These are phyloP conservation scores for Boletus huronensis DNA, from an alignment of 768 basidiomycete species.

Conservation along the genomic window DNA sequence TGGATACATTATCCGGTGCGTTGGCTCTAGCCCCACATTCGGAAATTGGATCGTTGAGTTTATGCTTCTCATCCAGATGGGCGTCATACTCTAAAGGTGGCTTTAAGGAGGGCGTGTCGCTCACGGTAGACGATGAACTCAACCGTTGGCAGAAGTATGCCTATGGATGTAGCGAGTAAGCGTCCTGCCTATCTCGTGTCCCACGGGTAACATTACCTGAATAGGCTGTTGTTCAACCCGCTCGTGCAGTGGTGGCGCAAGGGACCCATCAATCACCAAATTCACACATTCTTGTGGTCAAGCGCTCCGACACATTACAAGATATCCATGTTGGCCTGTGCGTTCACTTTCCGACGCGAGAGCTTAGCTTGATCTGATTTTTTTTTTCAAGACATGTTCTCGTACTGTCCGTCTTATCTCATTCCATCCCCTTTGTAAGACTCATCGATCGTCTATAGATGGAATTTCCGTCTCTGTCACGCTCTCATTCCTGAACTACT, in stretches of 20 bases:
- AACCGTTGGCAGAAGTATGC: conserved; percentile 92
- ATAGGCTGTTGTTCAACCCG: conserved; percentile 84
- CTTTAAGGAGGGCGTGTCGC: conserved; percentile 89
- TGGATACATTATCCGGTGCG: conserved; percentile 66
- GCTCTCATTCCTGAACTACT: conserved; percentile 68
- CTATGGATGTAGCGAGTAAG: conserved; percentile 58
- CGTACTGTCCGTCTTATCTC: conserved; percentile 40
- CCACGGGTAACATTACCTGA: not conserved
- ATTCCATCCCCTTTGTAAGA: not conserved
- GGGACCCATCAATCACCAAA: conserved; percentile 82
- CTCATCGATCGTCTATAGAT: conserved; percentile 14
- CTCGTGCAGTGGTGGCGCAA: conserved; percentile 69
- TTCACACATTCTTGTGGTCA: conserved; percentile 75
- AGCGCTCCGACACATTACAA: conserved; percentile 79
- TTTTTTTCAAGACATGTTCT: conserved; percentile 42
- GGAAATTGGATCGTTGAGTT: not conserved
- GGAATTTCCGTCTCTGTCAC: conserved; percentile 67
- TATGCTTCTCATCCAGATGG: conserved; percentile 40
- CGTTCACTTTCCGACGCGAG: conserved; percentile 17
- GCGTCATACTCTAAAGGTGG: conserved; percentile 81
- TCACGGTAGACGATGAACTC: conserved; percentile 87
- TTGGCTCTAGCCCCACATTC: not conserved
- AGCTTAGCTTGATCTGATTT: conserved; percentile 1
- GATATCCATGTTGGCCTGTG: conserved; percentile 56
- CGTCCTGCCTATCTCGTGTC: conserved; percentile 24